Base-by-base conservation (phyloP, 495 filamentous ascomycete species). In the Usnea hakonensis region DNA sequence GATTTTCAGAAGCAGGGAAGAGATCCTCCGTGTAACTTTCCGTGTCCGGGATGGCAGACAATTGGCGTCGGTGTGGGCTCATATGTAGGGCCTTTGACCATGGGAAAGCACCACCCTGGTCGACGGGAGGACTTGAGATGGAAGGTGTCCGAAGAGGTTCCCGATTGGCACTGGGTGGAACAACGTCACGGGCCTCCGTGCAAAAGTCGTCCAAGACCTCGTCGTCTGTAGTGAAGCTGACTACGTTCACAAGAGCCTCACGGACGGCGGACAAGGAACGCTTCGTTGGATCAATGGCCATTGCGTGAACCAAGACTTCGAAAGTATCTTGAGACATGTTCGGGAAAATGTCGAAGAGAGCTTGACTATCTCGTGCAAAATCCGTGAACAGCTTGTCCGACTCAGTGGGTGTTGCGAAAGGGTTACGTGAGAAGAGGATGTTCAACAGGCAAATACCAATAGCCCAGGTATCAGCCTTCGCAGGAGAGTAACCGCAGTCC, bases 321-420 rank as follows among this genome's bases (percentile, higher is more conserved):
- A 88, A 98, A 1, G 94, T 96, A 70, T 98, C 94, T 71, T 95
- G 90, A 61, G 93, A 96, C 91, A 98, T 93, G 73, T 90, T 95
- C 33, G 94, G 91, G 74, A 98, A 98, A 69, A 97, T 90, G 74
- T 98, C 94, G 76, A 97, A 97, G 33, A 98, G 83, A 14, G 90
- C 94, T 74, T 97, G 91, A 70, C 87, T 87, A 77, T 97, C 92
- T 57, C 88, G 83, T 61, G 87, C 88, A 73, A 93, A 98, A 72
- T 98, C 94, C 58, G 90, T 77, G 72, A 93, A 98, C 36, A 98
- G 77, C 41, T 90, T 85, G 70, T 98, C 94, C 41, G 86, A 86
- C 75, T 89, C 85, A 17, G 88, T 89, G 13, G 94, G 94, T 3
- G 84, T 87, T 33, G 85, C 89, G 73, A 98, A 98, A 0, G 94